Evolutionary conservation across 305 asterid genomes (phyloP), one percentile per base, ranked within the genome.

Genomic region (Euphrasia arctica): DNA sequence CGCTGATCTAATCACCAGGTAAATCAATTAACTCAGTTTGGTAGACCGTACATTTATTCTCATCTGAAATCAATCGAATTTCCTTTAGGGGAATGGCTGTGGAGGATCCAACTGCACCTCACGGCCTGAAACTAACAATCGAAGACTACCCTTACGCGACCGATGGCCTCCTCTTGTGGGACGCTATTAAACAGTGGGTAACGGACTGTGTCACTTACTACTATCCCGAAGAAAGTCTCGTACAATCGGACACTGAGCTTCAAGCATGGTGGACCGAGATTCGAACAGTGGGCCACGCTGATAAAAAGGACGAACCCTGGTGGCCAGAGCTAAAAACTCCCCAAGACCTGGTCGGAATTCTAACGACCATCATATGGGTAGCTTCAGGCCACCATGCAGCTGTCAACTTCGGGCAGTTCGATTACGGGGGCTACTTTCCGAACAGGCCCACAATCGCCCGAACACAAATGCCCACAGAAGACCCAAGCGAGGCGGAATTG

Each of bases 261-360:
- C 94, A 83, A 68, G 80, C 83, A 27, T 88, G 96, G 95, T 91
- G 98, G 98, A 72, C 78, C 1, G 98, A 91, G 66, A 73, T 91
- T 1, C 72, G 72, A 74, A 82, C 83, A 13, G 66, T 70, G 0
- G 98, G 98, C 4, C 98, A 91, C 3, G 89, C 63, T 0, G 98
- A 91, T 50, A 91, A 88, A 74, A 85, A 82, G 64, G 85, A 91
- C 27, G 90, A 79, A 42, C 73, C 86, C 0, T 86, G 98, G 93
- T 91, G 96, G 98, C 98, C 90, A 1, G 70, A 63, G 9, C 73
- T 88, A 0, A 71, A 80, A 4, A 79, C 90, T 1, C 70, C 75
- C 0, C 56, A 67, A 0, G 87, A 83, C 62, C 67, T 88, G 1
- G 75, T 86, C 8, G 78, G 68, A 36, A 83, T 85, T 7, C 1